Evolutionary conservation across 805 yeast genomes (phyloP), one percentile per base, ranked within the genome.

Genomic region (Starmerella floricola): DNA sequence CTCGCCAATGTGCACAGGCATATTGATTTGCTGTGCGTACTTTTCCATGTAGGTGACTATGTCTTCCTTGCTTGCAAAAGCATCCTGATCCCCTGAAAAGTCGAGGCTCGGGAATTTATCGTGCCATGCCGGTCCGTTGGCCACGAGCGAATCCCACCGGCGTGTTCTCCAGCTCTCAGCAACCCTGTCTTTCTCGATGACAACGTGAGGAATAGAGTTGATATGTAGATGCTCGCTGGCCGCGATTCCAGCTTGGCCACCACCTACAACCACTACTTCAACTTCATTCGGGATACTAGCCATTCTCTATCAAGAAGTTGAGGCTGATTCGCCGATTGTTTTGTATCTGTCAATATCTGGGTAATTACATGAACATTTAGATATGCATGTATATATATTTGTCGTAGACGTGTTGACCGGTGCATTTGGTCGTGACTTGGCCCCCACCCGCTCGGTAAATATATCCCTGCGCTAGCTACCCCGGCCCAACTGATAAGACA

Each of bases 91-190:
- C 11, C 40, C 39, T 4, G 12, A 13, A 19, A 42, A 40, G 28
- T 42, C 36, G n/a, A 45, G 39, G 8, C 41, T 34, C 6, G 51
- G 51, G 31, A 48, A 48, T 29, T 40, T 38, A 32, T 48, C 51
- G 41, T 48, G 51, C 51, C 51, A 48, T 4, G 49, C 49, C 3
- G 51, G 51, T 6, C 51, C 51, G 34, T 48, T 48, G 16, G 51
- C 47, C 8, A 40, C 47, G 17, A 48, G 37, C 13, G 51, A 48
- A 36, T 48, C 49, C 51, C 51, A 48, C 8, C 51, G 44, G 27
- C 47, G 45, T 18, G 47, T 40, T 8, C 46, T 31, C 51, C 51
- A 48, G 38, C 49, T 45, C 32, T 48, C 49, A 8, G 49, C 51
- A 10, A 46, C 20, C 6, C 44, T 34, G 15, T 36, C 42, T 13